Conservation (phyloP, 495 filamentous ascomycete genomes). For the Penicillium egyptiacum region DNA sequence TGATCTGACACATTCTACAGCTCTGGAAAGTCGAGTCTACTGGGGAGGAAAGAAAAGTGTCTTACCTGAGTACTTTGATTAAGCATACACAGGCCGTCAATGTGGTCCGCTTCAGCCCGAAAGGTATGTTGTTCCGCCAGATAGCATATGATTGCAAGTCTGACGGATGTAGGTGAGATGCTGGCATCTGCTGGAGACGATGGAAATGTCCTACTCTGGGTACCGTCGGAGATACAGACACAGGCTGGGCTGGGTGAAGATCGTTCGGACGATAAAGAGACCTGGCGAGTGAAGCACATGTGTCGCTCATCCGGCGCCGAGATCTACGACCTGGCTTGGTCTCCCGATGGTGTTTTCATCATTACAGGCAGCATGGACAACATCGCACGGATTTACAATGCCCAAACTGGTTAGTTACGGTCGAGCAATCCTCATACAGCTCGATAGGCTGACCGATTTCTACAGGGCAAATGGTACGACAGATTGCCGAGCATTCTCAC, state of each 20-base stretch:
- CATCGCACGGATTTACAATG: slow-evolving; percentile 94
- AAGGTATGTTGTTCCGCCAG: slow-evolving; percentile 56
- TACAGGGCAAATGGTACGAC: slow-evolving; percentile 82
- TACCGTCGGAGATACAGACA: slow-evolving; percentile 73
- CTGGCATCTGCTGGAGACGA: slow-evolving; percentile 95
- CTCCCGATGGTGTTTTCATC: slow-evolving; percentile 92
- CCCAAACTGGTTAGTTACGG: slow-evolving; percentile 71
- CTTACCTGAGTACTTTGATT: slow-evolving; percentile 84
- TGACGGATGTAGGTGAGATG: slow-evolving; percentile 69
- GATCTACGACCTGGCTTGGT: slow-evolving; percentile 98
- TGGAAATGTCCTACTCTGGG: slow-evolving; percentile 94
- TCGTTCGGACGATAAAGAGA: slow-evolving; percentile 87
- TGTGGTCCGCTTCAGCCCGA: slow-evolving; percentile 92
- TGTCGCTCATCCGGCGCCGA: slow-evolving; percentile 87
- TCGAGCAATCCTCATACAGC: neutral
- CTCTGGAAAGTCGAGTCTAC: slow-evolving; percentile 86
- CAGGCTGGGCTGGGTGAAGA: slow-evolving; percentile 75
- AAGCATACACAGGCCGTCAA: slow-evolving; percentile 98
- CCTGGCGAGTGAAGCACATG: slow-evolving; percentile 97
- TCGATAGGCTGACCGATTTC: slow-evolving; percentile 17
- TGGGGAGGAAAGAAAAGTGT: slow-evolving; percentile 83
- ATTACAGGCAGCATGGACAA: slow-evolving; percentile 99
- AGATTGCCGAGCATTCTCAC: slow-evolving; percentile 98
- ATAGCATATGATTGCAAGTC: slow-evolving; percentile 13
- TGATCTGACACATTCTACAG: slow-evolving; percentile 51